Conservation (phyloP, 768 basidiomycete genomes). For the Boletus insuetus region DNA sequence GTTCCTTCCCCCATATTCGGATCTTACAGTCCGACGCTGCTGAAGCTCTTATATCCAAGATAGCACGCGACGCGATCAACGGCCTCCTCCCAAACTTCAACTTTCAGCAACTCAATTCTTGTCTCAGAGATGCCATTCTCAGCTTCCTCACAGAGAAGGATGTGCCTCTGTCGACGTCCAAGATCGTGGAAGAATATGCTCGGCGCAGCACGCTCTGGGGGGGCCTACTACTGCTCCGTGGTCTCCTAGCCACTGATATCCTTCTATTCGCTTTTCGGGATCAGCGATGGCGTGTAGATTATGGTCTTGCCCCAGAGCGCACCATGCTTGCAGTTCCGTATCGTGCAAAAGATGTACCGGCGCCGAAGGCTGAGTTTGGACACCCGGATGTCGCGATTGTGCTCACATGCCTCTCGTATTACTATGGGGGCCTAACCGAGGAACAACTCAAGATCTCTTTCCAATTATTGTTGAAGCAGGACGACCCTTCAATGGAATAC, state of each 20-base stretch:
- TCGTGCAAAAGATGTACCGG: constrained; percentile 49
- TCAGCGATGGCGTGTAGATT: constrained; percentile 51
- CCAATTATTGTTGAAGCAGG: constrained; percentile 37
- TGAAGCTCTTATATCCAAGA: neutral
- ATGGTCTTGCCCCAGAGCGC: constrained; percentile 42
- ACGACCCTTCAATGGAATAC: constrained; percentile 43
- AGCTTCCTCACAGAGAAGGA: neutral
- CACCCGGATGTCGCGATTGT: constrained; percentile 48
- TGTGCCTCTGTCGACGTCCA: neutral
- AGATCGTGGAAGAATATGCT: constrained; percentile 1
- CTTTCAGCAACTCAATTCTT: constrained; percentile 3
- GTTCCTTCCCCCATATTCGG: constrained; percentile 19
- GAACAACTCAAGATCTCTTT: constrained; percentile 39
- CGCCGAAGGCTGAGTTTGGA: constrained; percentile 46
- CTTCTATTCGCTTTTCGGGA: constrained; percentile 37
- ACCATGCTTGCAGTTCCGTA: constrained; percentile 52
- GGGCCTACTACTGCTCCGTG: constrained; percentile 42
- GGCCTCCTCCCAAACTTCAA: constrained; percentile 10
- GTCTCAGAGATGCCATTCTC: neutral
- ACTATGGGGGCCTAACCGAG: constrained; percentile 43
- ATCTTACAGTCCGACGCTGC: constrained; percentile 1
- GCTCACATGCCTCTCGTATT: constrained; percentile 22
- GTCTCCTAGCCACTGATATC: constrained; percentile 42
- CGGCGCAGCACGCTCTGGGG: constrained; percentile 30
- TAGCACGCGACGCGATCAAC: constrained; percentile 1